Conservation (phyloP, 352 stramenopile species). For the Plasmopara muralis region DNA sequence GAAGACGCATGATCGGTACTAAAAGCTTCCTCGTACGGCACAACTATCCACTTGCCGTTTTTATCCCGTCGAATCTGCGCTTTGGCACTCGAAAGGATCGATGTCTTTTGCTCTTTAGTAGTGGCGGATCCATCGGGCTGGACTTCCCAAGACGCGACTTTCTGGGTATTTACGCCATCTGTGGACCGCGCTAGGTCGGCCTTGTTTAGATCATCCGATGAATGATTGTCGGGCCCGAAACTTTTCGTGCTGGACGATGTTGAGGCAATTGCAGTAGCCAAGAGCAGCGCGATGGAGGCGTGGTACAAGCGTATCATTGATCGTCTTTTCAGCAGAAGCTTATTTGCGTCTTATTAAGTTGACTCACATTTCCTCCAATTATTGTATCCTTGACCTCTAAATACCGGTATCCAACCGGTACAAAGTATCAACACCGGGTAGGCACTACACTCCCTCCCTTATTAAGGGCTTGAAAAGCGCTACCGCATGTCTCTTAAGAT, state of each 20-base stretch:
- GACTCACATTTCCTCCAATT: too few species aligned
- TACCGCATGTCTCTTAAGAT: too few species aligned
- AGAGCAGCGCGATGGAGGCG: slow-evolving; percentile 5
- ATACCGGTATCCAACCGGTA: too few species aligned
- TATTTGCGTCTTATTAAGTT: too few species aligned
- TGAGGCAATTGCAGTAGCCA: slow-evolving; percentile 3
- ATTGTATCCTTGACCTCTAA: too few species aligned
- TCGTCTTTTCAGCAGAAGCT: background rate
- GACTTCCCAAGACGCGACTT: slow-evolving; percentile 18
- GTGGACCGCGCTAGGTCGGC: slow-evolving; percentile 5
- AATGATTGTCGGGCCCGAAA: background rate
- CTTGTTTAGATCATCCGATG: background rate
- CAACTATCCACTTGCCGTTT: slow-evolving; percentile 10
- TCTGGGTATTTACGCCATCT: background rate
- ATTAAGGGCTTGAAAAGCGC: too few species aligned
- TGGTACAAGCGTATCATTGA: slow-evolving; percentile 5
- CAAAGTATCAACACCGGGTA: too few species aligned
- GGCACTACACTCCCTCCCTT: too few species aligned
- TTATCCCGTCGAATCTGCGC: slow-evolving; percentile 10
- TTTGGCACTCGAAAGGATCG: slow-evolving; percentile 3
- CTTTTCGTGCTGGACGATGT: slow-evolving; percentile 6
- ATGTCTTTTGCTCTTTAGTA: slow-evolving; percentile 4
- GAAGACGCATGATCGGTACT: slow-evolving; percentile 1
- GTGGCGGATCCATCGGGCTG: slow-evolving; percentile 18
- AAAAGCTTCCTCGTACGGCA: slow-evolving; percentile 5